Evolutionary conservation across 2,329 filamentous ascomycete species (phyloP), one percentile per base, ranked within the genome.

Genomic region (Nigrospora osmanthi): DNA sequence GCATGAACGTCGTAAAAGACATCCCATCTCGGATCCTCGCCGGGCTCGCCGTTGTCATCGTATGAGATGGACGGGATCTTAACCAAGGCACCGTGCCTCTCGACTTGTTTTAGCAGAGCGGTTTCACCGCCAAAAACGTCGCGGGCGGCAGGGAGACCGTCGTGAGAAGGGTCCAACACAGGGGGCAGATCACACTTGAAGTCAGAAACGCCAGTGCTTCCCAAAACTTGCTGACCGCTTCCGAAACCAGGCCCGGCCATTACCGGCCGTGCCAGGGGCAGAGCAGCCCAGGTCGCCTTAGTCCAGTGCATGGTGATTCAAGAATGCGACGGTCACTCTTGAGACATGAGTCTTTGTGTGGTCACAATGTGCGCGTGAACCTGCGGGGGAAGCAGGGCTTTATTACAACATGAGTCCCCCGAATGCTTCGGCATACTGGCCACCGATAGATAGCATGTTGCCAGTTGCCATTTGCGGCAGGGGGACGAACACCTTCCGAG

Each of bases 11-110:
- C 61, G 39, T 72, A 69, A 51, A 78, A 78, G 0, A 74, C 67
- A 32, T 72, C 62, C 76, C 76, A 81, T 43, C 77, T 66, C 43
- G 67, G 58, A 52, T 81, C 77, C 35, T 72, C 59, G n/a, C 71
- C 72, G 17, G 79, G 68, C 3, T 65, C 59, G 4, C 76, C 75
- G 40, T 77, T 68, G 46, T 80, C 74, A 47, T 81, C 77, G 49
- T 72, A 80, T 38, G 69, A 76, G 36, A 80, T 62, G 0, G 75
- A 73, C 1, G 73, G 70, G 36, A 81, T 69, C 45, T 70, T 67
- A 12, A 81, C 77, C 5, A 81, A 70, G 1, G 59, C 55, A 11
- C 56, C 53, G 33, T 64, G 64, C 14, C 59, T 65, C 43, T 63
- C 58, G 14, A 59, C 64, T 44, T 69, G 66, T 39, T 61, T 63